These are phyloP conservation scores for Cystobasidium slooffiae DNA, from an alignment of 1,284 basidiomycete species.

Conservation along the genomic window DNA sequence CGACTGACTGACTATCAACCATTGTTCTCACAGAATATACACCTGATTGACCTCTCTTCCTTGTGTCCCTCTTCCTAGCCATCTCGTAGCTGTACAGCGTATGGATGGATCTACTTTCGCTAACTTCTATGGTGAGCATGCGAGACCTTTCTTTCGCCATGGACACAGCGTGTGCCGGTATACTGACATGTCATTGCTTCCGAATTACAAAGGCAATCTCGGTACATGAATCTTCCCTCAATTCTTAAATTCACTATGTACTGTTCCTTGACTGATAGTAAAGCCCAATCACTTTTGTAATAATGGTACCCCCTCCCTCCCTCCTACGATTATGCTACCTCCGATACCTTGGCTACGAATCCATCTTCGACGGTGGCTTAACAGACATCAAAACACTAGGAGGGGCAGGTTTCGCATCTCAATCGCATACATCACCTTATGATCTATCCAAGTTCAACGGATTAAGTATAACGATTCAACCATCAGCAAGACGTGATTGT, in stretches of 20 bases:
- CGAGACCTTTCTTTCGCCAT: not conserved
- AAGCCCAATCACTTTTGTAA: no score
- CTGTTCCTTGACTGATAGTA: no score
- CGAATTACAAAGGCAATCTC: slow-evolving; percentile 10
- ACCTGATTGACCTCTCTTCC: not conserved
- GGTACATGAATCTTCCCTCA: not conserved
- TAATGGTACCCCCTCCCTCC: no score
- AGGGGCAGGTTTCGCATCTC: slow-evolving; percentile 63
- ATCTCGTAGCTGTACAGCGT: slow-evolving; percentile 28
- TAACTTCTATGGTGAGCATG: slow-evolving; percentile 35
- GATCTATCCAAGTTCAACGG: slow-evolving; percentile 49
- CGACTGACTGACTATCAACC: not conserved
- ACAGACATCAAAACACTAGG: slow-evolving; percentile 61
- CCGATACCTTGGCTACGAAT: not conserved
- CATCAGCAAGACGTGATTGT: slow-evolving; percentile 46
- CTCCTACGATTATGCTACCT: no score
- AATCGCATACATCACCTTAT: slow-evolving; percentile 54
- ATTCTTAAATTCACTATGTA: no score
- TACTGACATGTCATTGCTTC: not conserved
- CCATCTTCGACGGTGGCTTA: not conserved
- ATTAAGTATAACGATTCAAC: slow-evolving; percentile 48
- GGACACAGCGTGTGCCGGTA: no score
- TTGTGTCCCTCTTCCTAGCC: not conserved
- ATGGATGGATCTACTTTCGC: slow-evolving; percentile 22
- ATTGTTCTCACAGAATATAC: not conserved